Percentiles rank a stretch among this genome's conserved stretches.
Evolutionary conservation across 2,329 filamentous ascomycete species (phyloP).

Genomic region (Talaromyces sp.): DNA sequence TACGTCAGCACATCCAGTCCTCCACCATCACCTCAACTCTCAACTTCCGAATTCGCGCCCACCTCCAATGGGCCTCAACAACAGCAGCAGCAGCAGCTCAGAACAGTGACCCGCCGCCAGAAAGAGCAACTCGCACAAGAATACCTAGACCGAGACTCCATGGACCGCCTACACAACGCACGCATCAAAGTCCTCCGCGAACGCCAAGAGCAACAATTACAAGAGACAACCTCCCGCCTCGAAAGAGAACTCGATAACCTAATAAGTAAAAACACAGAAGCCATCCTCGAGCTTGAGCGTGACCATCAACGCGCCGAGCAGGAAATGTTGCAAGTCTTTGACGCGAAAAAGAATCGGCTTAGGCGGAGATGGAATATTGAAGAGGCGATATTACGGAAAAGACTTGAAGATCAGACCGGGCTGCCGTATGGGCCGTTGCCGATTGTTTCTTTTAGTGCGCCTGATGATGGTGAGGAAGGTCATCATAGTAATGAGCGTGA

Average conservation of each 20-base stretch:
- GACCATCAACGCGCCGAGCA: conserved; percentile 37
- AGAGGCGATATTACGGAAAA: conserved; percentile 42
- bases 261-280: conserved; percentile 34
- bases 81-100: conserved; percentile 31
- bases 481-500: conserved; percentile 9
- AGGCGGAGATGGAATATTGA: conserved; percentile 44
- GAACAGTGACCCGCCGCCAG: conserved; percentile 42
- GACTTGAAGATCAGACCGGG: conserved; percentile 38
- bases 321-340: conserved; percentile 32
- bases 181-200: conserved; percentile 50
- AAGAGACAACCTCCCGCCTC: conserved; percentile 41
- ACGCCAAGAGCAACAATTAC: conserved; percentile 44
- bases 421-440: conserved; percentile 41
- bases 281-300: conserved; percentile 35
- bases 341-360: conserved; percentile 36
- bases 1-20: conserved; percentile 45
- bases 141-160: conserved; percentile 44
- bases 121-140: conserved; percentile 46
- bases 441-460: conserved; percentile 34
- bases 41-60: conserved; percentile 22
- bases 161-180: conserved; percentile 45
- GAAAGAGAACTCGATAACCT: conserved; percentile 40
- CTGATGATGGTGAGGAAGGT: conserved; percentile 16
- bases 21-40: conserved; percentile 29
- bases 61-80: conserved; percentile 18